Conservation (phyloP, 768 basidiomycete species). For the Leccinum boreale region DNA sequence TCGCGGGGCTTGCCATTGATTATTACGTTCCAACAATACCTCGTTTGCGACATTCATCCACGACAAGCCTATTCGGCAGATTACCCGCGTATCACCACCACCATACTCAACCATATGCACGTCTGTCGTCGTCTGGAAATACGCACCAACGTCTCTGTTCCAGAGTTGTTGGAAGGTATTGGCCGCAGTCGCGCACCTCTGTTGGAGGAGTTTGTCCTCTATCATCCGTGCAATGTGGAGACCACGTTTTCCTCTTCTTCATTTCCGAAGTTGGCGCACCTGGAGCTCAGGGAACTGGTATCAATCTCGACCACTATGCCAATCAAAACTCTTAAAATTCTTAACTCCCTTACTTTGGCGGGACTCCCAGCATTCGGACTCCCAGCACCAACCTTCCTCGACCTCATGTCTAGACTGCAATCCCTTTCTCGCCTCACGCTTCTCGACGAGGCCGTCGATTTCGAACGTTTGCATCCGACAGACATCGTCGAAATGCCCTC, state of each 20-base stretch:
- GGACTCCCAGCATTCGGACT: slow-evolving; percentile 23
- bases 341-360: slow-evolving; percentile 24
- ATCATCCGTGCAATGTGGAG: slow-evolving; percentile 19
- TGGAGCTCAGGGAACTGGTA: slow-evolving; percentile 23
- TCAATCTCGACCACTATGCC: slow-evolving; percentile 18
- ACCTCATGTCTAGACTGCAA: slow-evolving; percentile 20
- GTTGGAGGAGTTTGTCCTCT: slow-evolving; percentile 23
- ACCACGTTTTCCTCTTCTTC: slow-evolving; percentile 15
- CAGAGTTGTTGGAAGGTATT: slow-evolving; percentile 24
- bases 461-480: slow-evolving; percentile 12
- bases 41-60: slow-evolving; percentile 17
- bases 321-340: slow-evolving; percentile 13
- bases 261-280: slow-evolving; percentile 20
- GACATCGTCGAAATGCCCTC: slow-evolving; percentile 16
- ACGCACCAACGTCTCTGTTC: slow-evolving; percentile 22
- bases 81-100: slow-evolving; percentile 20
- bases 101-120: slow-evolving; percentile 27
- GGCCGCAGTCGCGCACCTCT: slow-evolving; percentile 22
- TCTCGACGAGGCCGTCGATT: slow-evolving; percentile 27
- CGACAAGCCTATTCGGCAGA: slow-evolving; percentile 20
- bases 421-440: slow-evolving; percentile 24
- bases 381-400: slow-evolving; percentile 18
- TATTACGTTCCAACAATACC: slow-evolving; percentile 22
- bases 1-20: slow-evolving; percentile 24
- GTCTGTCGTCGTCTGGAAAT: slow-evolving; percentile 26